Conservation (phyloP, 169 alveolate species). For the Babesia divergens region DNA sequence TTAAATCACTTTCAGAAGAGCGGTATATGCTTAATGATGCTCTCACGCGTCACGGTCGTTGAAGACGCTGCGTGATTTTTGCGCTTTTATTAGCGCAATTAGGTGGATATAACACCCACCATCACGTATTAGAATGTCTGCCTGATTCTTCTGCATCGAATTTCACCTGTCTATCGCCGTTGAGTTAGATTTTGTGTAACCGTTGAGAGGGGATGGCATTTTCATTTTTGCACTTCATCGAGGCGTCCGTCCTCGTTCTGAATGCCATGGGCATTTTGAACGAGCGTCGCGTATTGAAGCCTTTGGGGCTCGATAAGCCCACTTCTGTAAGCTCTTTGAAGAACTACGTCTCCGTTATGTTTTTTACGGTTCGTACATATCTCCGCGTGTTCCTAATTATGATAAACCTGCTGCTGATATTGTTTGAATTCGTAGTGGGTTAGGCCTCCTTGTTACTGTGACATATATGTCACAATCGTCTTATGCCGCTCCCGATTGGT, state of each 20-base stretch:
- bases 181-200: not conserved
- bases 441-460: no score
- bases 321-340: conserved; percentile 18
- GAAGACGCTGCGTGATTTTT: no score
- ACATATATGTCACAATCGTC: no score
- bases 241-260: conserved; percentile 55
- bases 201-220: conserved; percentile 35
- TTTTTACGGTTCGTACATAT: conserved; percentile 62
- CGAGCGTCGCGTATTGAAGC: conserved; percentile 63
- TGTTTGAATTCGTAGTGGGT: conserved; percentile 53
- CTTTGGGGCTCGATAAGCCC: conserved; percentile 64
- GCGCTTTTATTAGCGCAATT: no score
- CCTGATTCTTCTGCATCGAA: no score
- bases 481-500: no score
- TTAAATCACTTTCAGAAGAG: no score
- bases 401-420: conserved; percentile 35
- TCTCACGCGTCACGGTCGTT: no score
- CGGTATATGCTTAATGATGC: no score
- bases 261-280: conserved; percentile 67
- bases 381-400: conserved; percentile 53
- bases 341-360: conserved; percentile 58
- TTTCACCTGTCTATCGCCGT: not conserved
- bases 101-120: no score
- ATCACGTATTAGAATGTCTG: no score
- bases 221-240: conserved; percentile 52